These are phyloP conservation scores for Neonectria hederae DNA, from an alignment of 2,329 filamentous ascomycete genomes.

Conservation along the genomic window DNA sequence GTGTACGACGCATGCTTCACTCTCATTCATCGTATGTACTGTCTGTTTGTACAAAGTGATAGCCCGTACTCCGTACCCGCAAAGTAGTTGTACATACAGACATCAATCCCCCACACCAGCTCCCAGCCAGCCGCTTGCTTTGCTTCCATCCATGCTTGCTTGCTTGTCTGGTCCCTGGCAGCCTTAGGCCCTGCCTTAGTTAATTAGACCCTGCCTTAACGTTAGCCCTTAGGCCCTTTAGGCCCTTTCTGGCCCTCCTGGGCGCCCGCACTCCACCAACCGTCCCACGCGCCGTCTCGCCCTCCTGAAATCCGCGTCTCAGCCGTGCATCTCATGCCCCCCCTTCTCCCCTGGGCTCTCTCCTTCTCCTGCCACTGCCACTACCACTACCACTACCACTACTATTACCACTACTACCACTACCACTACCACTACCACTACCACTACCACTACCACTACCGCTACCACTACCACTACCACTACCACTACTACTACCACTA, in stretches of 20 bases:
- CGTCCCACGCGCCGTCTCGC: constrained; percentile 43
- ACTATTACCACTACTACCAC: constrained; percentile 19
- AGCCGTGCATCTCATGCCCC: constrained; percentile 38
- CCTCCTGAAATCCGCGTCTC: constrained; percentile 45
- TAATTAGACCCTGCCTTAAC: constrained; percentile 9
- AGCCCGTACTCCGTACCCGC: too few relatives aligned
- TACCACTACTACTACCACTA: not conserved
- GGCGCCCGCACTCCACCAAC: constrained; percentile 41
- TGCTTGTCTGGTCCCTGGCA: constrained; percentile 1
- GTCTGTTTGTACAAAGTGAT: too few relatives aligned
- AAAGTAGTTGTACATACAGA: not conserved
- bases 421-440: constrained; percentile 12
- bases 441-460: not conserved
- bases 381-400: constrained; percentile 7
- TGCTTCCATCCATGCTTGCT: not conserved
- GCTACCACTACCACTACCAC: constrained; percentile 25
- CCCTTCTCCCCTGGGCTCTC: constrained; percentile 20
- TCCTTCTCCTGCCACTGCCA: constrained; percentile 27
- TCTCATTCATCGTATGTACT: not conserved
- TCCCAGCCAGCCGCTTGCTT: not conserved
- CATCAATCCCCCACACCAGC: constrained; percentile 3
- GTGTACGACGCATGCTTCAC: not conserved
- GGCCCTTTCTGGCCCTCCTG: constrained; percentile 17
- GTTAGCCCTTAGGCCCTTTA: not conserved
- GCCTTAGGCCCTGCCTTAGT: not conserved